Conservation (phyloP, 1,139 yeast genomes). For the Suhomyces maxii region DNA sequence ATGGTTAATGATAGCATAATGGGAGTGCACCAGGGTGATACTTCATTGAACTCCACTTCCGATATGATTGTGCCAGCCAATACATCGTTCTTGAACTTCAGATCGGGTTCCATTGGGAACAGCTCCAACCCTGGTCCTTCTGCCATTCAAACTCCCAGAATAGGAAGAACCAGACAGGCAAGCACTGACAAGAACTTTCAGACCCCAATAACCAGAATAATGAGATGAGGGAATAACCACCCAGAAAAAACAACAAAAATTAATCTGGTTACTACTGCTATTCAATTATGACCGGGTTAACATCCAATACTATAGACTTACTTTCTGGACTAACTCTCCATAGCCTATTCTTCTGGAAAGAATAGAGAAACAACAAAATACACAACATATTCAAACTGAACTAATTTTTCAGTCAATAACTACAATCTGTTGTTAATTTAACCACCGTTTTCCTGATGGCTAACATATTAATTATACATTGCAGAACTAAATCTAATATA, state of each 20-base stretch:
- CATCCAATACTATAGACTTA: no score
- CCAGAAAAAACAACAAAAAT: no score
- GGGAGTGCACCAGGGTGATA: constrained; percentile 25
- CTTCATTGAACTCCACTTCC: constrained; percentile 32
- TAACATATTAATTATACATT: constrained; percentile 1
- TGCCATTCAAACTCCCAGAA: constrained; percentile 39
- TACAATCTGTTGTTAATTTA: no score
- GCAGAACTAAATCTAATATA: neutral
- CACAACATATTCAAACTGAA: no score
- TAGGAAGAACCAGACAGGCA: constrained; percentile 39
- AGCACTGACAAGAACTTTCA: constrained; percentile 44
- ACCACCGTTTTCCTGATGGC: neutral
- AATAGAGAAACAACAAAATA: no score
- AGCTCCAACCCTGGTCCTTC: constrained; percentile 10
- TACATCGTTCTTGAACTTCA: constrained; percentile 26
- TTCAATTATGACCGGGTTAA: no score
- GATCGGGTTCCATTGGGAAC: constrained; percentile 21
- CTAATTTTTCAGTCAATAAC: no score
- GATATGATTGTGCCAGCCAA: constrained; percentile 32
- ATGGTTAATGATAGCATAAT: constrained; percentile 34
- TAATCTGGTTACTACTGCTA: no score
- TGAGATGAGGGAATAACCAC: constrained; percentile 24
- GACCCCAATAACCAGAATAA: constrained; percentile 43
- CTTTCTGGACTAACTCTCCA: no score
- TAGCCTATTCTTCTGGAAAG: no score